A percentile compares a stretch with the other conserved stretches of the same genome.
phyloP scores from a whole-genome alignment of 176 grass and related monocot genomes.

The Eleusine coracana region DNA sequence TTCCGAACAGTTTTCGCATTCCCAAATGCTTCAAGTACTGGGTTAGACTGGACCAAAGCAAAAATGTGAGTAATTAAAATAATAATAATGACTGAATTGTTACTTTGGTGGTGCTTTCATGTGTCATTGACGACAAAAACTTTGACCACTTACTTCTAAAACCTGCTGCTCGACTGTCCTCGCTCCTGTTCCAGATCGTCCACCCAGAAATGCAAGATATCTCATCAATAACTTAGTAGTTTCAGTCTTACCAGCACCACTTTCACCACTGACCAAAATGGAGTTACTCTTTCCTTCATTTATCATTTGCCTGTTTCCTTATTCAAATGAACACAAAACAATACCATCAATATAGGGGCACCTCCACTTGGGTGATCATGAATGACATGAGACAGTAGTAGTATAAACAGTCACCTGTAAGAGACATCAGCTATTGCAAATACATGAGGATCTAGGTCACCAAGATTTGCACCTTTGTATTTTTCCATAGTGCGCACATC shows the following conservation, averaged over 20 bases:
- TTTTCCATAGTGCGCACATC: constrained; percentile 77
- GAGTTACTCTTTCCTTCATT: constrained; percentile 97
- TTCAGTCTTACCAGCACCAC: constrained; percentile 99
- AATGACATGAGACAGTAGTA: constrained; percentile 28
- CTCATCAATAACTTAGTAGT: constrained; percentile 94
- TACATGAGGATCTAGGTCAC: constrained; percentile 84
- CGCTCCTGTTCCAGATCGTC: constrained; percentile 72
- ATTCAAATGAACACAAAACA: constrained; percentile 62
- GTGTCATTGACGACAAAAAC: constrained; percentile 13
- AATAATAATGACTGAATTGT: constrained; percentile 22
- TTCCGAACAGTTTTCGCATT: constrained; percentile 99
- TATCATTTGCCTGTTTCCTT: constrained; percentile 95
- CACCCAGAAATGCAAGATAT: constrained; percentile 94
- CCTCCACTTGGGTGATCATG: constrained; percentile 27
- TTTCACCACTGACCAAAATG: constrained; percentile 98
- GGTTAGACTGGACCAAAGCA: constrained; percentile 74
- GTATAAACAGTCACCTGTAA: constrained; percentile 81
- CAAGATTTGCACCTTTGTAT: constrained; percentile 82
- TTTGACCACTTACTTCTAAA: constrained; percentile 74
- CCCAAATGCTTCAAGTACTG: constrained; percentile 99
- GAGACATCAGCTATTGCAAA: constrained; percentile 95
- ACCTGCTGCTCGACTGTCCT: constrained; percentile 98
- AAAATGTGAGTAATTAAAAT: constrained; percentile 23
- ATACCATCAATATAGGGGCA: constrained; percentile 46
- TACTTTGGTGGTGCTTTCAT: constrained; percentile 12